Conservation (phyloP, 2,329 filamentous ascomycete genomes). For the Aureobasidium musti region DNA sequence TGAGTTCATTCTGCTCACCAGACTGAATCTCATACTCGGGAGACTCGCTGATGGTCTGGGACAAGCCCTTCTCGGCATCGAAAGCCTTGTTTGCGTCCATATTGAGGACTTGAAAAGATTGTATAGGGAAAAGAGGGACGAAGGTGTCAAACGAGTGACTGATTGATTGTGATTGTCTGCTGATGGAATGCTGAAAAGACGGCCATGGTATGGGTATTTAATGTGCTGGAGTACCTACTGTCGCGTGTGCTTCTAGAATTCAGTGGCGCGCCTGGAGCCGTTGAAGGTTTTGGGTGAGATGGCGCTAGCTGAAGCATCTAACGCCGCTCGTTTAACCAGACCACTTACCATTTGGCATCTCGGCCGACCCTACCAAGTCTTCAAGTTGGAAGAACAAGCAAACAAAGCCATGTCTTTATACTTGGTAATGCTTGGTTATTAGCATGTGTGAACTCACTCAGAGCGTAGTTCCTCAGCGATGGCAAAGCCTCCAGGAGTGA, state of each 20-base stretch:
- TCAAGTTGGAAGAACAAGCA: background rate
- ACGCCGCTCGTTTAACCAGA: background rate
- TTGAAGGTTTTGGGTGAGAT: constrained; percentile 21
- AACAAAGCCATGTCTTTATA: background rate
- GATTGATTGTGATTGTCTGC: constrained; percentile 3
- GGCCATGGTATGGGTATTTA: constrained; percentile 10
- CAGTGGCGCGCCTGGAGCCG: constrained; percentile 15
- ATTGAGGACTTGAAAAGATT: constrained; percentile 4
- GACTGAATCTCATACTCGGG: constrained; percentile 20
- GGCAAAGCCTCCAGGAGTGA: background rate
- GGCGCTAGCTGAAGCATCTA: constrained; percentile 13
- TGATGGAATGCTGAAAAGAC: constrained; percentile 11
- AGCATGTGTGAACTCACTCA: background rate
- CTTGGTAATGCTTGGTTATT: background rate
- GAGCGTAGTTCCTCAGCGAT: background rate
- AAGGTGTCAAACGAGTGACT: constrained; percentile 17
- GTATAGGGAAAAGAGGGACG: constrained; percentile 1
- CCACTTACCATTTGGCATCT: constrained; percentile 13
- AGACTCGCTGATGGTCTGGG: background rate
- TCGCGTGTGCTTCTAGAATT: constrained; percentile 19
- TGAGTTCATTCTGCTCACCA: constrained; percentile 27
- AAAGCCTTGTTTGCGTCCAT: constrained; percentile 25
- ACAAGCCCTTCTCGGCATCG: constrained; percentile 21
- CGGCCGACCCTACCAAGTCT: background rate
- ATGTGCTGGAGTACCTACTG: background rate